These are phyloP conservation scores for Kwoniella sp. DNA, from an alignment of 768 basidiomycete genomes.

Conservation along the genomic window DNA sequence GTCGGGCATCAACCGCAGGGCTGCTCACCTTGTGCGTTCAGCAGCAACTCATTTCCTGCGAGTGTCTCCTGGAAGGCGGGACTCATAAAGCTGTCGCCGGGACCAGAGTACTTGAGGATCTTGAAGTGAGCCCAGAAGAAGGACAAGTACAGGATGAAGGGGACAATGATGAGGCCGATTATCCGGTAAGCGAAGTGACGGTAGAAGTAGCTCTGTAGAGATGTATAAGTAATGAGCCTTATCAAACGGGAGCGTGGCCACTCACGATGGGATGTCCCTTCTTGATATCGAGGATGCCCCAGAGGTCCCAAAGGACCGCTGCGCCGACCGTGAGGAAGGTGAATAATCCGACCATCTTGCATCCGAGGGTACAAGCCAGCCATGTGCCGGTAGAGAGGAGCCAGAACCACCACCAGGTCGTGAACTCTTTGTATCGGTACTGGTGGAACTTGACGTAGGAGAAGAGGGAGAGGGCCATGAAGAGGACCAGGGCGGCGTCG, in stretches of 20 bases:
- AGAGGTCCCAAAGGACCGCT: slow-evolving; percentile 87
- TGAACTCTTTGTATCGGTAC: slow-evolving; percentile 86
- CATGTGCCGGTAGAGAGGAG: slow-evolving; percentile 80
- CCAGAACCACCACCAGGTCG: slow-evolving; percentile 92
- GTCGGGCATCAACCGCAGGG: not conserved
- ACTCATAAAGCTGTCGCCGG: slow-evolving; percentile 95
- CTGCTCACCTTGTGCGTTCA: slow-evolving; percentile 79
- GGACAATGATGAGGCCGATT: slow-evolving; percentile 78
- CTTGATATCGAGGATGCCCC: slow-evolving; percentile 83
- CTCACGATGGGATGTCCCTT: slow-evolving; percentile 74
- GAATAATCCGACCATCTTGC: slow-evolving; percentile 94
- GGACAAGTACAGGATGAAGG: slow-evolving; percentile 81
- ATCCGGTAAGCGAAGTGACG: slow-evolving; percentile 83
- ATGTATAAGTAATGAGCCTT: not conserved
- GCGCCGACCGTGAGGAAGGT: slow-evolving; percentile 83
- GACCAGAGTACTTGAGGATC: slow-evolving; percentile 78
- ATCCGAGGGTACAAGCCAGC: slow-evolving; percentile 93
- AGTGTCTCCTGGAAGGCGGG: slow-evolving; percentile 97
- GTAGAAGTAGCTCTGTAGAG: slow-evolving; percentile 72
- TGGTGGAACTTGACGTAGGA: slow-evolving; percentile 92
- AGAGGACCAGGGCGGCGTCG: slow-evolving; percentile 89
- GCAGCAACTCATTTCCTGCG: slow-evolving; percentile 79
- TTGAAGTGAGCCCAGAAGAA: slow-evolving; percentile 96
- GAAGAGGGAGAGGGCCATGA: slow-evolving; percentile 90
- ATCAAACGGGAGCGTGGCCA: not conserved